Conservation (phyloP, 305 asterid species). For the Andrographis paniculata region DNA sequence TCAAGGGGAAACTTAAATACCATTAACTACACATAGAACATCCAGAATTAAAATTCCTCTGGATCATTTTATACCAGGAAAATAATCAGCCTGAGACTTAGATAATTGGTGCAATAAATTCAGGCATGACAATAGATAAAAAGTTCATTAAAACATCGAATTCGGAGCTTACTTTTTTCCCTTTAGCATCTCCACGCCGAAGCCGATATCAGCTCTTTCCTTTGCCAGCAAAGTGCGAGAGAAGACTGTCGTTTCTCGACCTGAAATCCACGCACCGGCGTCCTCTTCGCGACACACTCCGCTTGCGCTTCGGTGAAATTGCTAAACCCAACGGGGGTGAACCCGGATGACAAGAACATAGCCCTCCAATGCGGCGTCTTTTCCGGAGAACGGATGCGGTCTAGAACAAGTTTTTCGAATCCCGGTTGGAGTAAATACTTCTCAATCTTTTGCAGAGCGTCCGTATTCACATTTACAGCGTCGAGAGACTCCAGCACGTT, state of each 20-base stretch:
- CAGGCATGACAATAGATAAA: no score
- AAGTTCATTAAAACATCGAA: no score
- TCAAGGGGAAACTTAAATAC: no score
- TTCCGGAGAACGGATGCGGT: slow-evolving; percentile 50
- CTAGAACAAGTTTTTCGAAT: slow-evolving; percentile 47
- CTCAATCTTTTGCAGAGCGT: slow-evolving; percentile 81
- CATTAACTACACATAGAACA: no score
- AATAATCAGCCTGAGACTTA: no score
- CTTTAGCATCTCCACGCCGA: slow-evolving; percentile 97
- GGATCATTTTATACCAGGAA: no score
- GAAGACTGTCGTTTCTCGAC: slow-evolving; percentile 87
- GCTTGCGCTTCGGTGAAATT: slow-evolving; percentile 89
- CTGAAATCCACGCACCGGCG: slow-evolving; percentile 76
- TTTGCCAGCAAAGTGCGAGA: slow-evolving; percentile 85
- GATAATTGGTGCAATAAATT: no score
- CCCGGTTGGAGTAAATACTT: slow-evolving; percentile 75
- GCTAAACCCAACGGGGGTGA: slow-evolving; percentile 69
- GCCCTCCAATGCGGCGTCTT: slow-evolving; percentile 90
- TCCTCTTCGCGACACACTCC: slow-evolving; percentile 77
- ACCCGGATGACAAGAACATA: slow-evolving; percentile 69
- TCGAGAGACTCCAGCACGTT: slow-evolving; percentile 83
- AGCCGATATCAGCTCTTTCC: slow-evolving; percentile 88
- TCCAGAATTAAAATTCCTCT: no score
- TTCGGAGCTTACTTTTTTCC: no score
- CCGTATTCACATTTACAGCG: slow-evolving; percentile 74